A percentile compares a stretch with the other conserved stretches of the same genome.
Conservation (phyloP, 257 asterid species). For the Ophiorrhiza pumila region DNA sequence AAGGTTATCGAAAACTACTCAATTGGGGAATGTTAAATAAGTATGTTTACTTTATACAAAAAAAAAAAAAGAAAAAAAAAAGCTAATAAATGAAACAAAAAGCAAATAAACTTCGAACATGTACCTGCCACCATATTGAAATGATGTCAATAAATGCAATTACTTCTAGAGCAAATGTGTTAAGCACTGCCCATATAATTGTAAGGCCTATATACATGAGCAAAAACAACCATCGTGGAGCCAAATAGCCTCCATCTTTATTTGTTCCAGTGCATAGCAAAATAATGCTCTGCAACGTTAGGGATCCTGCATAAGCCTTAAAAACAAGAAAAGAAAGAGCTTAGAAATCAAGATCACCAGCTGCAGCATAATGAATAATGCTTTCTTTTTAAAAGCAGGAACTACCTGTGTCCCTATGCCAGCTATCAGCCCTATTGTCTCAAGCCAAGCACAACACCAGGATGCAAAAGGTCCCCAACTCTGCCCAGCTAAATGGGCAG, state of each 20-base stretch:
- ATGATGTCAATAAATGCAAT: constrained; percentile 37
- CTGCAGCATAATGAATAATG: background rate
- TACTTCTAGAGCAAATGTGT: constrained; percentile 38
- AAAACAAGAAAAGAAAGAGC: background rate
- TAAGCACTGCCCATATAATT: constrained; percentile 42
- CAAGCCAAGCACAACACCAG: constrained; percentile 53
- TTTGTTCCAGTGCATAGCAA: constrained; percentile 38
- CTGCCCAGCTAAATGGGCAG: constrained; percentile 44
- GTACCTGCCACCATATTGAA: constrained; percentile 54
- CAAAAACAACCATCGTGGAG: constrained; percentile 39
- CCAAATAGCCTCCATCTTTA: constrained; percentile 40
- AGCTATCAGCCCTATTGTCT: constrained; percentile 40
- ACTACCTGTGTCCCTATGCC: constrained; percentile 44
- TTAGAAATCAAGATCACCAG: background rate
- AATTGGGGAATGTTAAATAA: too few species aligned
- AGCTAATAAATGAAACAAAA: too few species aligned
- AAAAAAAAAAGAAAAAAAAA: too few species aligned
- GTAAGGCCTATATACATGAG: constrained; percentile 33
- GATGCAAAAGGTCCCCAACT: constrained; percentile 51
- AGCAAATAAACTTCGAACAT: too few species aligned
- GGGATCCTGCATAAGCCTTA: constrained; percentile 45
- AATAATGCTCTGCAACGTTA: constrained; percentile 35
- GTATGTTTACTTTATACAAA: too few species aligned
- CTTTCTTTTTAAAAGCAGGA: background rate
- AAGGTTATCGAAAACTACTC: too few species aligned